These are phyloP conservation scores for Leptoxyphium fumago DNA, from an alignment of 2,329 filamentous ascomycete genomes.

Conservation along the genomic window DNA sequence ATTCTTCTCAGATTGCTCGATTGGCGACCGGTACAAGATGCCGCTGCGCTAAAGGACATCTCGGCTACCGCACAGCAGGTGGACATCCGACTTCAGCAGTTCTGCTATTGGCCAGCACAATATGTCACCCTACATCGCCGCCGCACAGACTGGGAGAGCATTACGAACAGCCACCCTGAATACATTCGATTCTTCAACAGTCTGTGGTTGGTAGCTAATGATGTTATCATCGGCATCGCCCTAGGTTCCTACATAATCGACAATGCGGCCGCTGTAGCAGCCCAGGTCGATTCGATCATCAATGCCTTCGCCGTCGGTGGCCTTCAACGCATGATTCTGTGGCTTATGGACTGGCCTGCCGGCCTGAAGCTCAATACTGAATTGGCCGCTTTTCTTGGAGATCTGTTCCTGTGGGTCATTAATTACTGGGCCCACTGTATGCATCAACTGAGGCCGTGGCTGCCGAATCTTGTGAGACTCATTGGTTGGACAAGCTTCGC, in stretches of 20 bases:
- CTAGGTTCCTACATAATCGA: conserved; percentile 95
- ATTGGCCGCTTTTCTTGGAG: conserved; percentile 81
- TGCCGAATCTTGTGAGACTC: conserved; percentile 81
- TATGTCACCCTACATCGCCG: conserved; percentile 81
- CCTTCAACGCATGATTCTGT: conserved; percentile 74
- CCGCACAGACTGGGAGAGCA: conserved; percentile 86
- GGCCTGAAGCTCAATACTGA: conserved; percentile 92
- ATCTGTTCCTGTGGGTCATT: conserved; percentile 95
- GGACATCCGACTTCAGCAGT: conserved; percentile 91
- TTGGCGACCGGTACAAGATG: conserved; percentile 64
- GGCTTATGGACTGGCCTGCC: conserved; percentile 92
- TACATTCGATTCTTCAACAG: conserved; percentile 99
- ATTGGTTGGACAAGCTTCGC: conserved; percentile 92
- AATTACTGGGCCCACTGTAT: conserved; percentile 91
- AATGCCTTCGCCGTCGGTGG: conserved; percentile 76
- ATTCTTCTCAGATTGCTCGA: conserved; percentile 65
- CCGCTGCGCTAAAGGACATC: conserved; percentile 81
- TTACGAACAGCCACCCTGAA: conserved; percentile 88
- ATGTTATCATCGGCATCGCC: conserved; percentile 96
- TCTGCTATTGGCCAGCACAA: conserved; percentile 98
- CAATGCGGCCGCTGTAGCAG: conserved; percentile 72
- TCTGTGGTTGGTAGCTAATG: conserved; percentile 94
- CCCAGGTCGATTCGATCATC: conserved; percentile 61
- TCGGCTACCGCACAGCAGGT: conserved; percentile 95
- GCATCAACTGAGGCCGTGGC: conserved; percentile 56